Base-by-base conservation (phyloP, 192 early-diverging fungal genomes). In the Backusella circina region DNA sequence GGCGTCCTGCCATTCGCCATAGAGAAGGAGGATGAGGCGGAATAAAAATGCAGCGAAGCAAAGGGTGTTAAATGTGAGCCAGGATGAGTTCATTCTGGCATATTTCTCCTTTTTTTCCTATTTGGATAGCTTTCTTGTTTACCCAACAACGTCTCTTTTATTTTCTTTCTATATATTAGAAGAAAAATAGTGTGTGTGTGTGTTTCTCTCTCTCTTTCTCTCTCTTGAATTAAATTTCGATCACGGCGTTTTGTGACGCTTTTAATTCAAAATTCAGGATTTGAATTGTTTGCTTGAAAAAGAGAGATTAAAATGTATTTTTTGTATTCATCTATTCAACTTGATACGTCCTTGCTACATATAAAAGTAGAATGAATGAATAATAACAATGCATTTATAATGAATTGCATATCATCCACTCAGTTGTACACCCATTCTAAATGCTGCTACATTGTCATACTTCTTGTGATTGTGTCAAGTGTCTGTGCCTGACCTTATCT, bases 1-100 rank as follows among this genome's bases (percentile, higher is more conserved):
- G 4, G 86, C 84, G 77, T 99, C 98, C 78, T 98, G 96, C 88
- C 90, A 93, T 70, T 93, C 86, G 5, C 96, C 95, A 79, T 97
- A 99, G 12, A 91, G 57, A 26, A 96, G 84, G 72, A 98, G 80
- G 36, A 81, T 72, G 1, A 89, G 67, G n/a, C 94, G 91, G 50
- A 96, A 57, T 16, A 88, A 6, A 38, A 78, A 28, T 38, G 81
- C 82, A 16, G 75, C 32, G 3, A 77, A 28, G 50, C 71, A 77
- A 13, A 80, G 57, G 8, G 32, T 71, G 44, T 32, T 73, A 68
- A 84, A 84, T 16, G 79, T 72, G 21, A 78, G 66, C 73, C 73
- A 74, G 39, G 61, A 36, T 6, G 67, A 68, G 23, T 12, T 61
- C 54, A 54, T 54, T 21, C 51, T 54, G 51, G 51, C n/a, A 54